phyloP scores from a whole-genome alignment of 2,329 filamentous ascomycete species.

The Shiraia sp. region DNA sequence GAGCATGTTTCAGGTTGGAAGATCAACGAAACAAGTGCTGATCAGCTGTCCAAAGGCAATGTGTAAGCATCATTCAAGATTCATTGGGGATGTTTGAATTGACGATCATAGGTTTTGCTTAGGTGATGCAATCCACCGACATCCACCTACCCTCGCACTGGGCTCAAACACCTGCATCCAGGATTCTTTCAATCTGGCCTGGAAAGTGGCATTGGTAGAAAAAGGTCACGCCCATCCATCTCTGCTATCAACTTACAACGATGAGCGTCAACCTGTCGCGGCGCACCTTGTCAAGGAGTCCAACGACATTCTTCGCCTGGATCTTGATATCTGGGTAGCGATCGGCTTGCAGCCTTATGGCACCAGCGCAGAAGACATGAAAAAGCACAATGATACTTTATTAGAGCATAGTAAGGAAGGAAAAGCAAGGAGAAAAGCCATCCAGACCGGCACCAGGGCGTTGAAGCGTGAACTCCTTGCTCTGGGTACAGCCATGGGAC shows the following conservation, averaged over 20 bases:
- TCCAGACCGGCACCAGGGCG: constrained; percentile 49
- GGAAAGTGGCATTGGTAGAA: constrained; percentile 43
- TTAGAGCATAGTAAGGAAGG: constrained; percentile 1
- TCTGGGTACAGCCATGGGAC: constrained; percentile 64
- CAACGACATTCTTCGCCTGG: constrained; percentile 13
- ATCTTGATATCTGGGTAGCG: constrained; percentile 8
- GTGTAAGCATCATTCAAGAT: constrained; percentile 6
- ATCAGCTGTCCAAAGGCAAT: constrained; percentile 14
- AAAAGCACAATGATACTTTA: constrained; percentile 1
- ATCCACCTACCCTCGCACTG: constrained; percentile 29
- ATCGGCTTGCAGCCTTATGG: constrained; percentile 10
- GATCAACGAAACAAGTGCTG: constrained; percentile 19
- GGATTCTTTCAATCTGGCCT: constrained; percentile 46
- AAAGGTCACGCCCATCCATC: constrained; percentile 24
- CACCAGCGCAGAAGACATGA: constrained; percentile 5
- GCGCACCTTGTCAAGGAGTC: constrained; percentile 15
- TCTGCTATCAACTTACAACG: constrained; percentile 34
- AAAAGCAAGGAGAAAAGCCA: constrained; percentile 7
- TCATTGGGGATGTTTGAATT: background rate
- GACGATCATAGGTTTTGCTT: constrained; percentile 3
- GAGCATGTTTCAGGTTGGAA: constrained; percentile 14
- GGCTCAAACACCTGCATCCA: constrained; percentile 38
- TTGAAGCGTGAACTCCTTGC: constrained; percentile 58
- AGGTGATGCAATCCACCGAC: constrained; percentile 25
- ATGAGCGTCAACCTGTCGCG: constrained; percentile 40